Base-by-base conservation (phyloP, 805 yeast species). In the Saccharomyces eubayanus region DNA sequence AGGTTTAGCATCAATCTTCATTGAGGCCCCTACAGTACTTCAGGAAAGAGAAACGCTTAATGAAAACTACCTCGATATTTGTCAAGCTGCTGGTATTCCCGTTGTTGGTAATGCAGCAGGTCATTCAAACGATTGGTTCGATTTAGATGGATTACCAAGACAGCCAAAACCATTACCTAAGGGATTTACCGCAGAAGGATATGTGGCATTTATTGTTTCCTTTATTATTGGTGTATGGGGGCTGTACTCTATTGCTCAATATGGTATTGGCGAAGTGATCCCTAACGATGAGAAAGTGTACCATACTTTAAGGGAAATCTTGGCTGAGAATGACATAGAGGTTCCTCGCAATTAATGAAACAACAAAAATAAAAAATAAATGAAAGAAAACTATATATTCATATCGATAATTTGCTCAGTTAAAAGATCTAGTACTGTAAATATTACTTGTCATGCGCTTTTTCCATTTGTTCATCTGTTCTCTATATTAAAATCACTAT, bases 51-150 rank as follows among this genome's bases (percentile, higher is more conserved):
- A 75, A 51, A 52, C 66, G 9, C 63, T 83, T 3, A 79, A 81
- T 9, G 69, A 69, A 0, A 77, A 80, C 47, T 85, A 79, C 63
- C 65, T 74, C 30, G 72, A 74, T 14, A 74, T 74, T 3, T 85
- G 94, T 66, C 57, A 63, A 3, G 70, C 67, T 2, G 76, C 77
- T 20, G 72, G 74, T 48, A 72, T 82, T 14, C 73, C 81, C 28
- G 67, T 66, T 40, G 61, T 59, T 46, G 92, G 92, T 50, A 85
- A 86, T 68, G 91, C 95, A 2, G 92, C 91, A n/a, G 89, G 86
- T 6, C 76, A 79, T 51, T 51, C 71, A 1, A 68, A 72, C 2
- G 75, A 78, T 52, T 83, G 85, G 79, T 69, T 81, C 10, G 74
- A 85, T 59, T 67, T 87, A 59, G 56, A 70, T 0, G 88, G 87